Base-by-base conservation (phyloP, 2,329 filamentous ascomycete genomes). In the Aurifilum marmelostoma region DNA sequence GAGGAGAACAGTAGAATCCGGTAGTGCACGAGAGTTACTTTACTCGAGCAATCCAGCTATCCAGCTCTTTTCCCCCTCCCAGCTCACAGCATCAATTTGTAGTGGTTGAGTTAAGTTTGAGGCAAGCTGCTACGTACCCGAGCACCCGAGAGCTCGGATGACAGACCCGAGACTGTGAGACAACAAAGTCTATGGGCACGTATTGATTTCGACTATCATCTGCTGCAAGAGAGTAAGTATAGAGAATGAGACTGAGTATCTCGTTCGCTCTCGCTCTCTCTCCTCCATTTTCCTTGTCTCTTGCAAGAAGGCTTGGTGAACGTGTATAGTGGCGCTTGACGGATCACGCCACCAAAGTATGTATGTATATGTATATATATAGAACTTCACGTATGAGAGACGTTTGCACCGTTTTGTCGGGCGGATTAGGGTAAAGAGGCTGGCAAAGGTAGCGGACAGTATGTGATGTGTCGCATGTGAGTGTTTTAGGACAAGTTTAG, bases 121-220 rank as follows among this genome's bases (percentile, higher is more conserved):
- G n/a, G 34, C 24, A 56, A 56, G 52, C 43, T 47, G 43, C 43
- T 47, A 47, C 43, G 21, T 47, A 47, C 21, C 43, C 43, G 43
- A n/a, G 21, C 43, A n/a, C 8, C 43, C 43, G 43, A 56, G 34
- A 24, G 37, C 60, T 50, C 39, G 24, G 39, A 47, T 63, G 60
- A 43, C 37, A 47, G 60, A 50, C n/a, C 41, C n/a, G 60, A 43
- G 39, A 63, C 60, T 63, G 37, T 63, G 43, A 47, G 21, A 47
- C 43, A n/a, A n/a, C 43, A n/a, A 47, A 2, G 18, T n/a, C 21
- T 21, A 6, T n/a, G 43, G 41, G 43, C 43, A 47, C 43, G 21
- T n/a, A 18, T 47, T 21, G 7, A 9, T 47, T 8, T 4, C 34
- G 8, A 47, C 43, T 7, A 47, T 47, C 18, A n/a, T n/a, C 21